These are phyloP conservation scores for Monocercomonoides exilis DNA, from an alignment of 78 protist genomes.

Conservation along the genomic window DNA sequence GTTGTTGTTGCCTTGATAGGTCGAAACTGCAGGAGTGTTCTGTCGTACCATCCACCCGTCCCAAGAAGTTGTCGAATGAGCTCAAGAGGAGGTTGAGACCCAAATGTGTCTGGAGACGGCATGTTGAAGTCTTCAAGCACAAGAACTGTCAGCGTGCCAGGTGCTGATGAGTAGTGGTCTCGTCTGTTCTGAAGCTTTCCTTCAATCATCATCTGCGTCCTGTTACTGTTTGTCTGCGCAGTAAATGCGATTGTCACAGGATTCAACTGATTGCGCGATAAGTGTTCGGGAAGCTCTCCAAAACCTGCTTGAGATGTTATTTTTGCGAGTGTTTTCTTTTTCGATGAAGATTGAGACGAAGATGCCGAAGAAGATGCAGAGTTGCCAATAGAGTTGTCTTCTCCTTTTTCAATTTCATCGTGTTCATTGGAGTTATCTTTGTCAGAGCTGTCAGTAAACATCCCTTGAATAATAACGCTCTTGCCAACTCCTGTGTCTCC, in stretches of 20 bases:
- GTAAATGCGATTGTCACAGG: background rate
- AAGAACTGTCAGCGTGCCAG: background rate
- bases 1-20: background rate
- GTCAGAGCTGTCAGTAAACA: background rate
- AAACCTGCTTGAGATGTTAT: too few species aligned
- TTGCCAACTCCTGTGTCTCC: conserved; percentile 42
- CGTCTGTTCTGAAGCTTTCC: background rate
- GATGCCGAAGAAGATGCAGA: too few species aligned
- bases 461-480: background rate
- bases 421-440: background rate
- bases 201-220: conserved; percentile 22
- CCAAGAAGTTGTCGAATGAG: conserved; percentile 31
- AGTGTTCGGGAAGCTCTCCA: too few species aligned
- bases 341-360: too few species aligned
- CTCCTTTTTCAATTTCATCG: background rate
- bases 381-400: background rate
- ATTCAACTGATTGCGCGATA: background rate
- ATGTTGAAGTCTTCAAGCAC: conserved; percentile 30
- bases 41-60: conserved; percentile 31
- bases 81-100: conserved; percentile 44
- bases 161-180: background rate
- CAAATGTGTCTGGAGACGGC: conserved; percentile 34
- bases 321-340: too few species aligned
- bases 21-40: background rate
- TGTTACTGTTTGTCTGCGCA: background rate